These are phyloP conservation scores for Dipteronia sinensis DNA, from an alignment of 345 rosid species.

Conservation along the genomic window DNA sequence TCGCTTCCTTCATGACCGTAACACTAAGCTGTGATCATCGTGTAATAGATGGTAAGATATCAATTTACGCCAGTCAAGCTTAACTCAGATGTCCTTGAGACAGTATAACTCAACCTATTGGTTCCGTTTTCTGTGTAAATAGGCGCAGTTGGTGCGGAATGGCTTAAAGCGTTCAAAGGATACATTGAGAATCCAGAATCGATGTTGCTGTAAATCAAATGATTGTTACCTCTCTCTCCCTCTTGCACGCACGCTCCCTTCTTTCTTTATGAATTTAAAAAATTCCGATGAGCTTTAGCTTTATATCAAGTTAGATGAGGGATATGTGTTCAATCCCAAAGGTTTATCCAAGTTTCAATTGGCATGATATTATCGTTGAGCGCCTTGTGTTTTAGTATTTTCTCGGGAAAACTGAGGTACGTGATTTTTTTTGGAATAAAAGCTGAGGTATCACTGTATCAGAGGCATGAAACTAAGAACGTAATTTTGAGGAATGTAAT, in stretches of 20 bases:
- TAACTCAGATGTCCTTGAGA: not conserved
- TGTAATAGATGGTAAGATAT: slow-evolving; percentile 74
- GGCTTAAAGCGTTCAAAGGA: slow-evolving; percentile 93
- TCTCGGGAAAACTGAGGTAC: not conserved
- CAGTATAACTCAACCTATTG: slow-evolving; percentile 3
- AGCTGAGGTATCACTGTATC: slow-evolving; percentile 7
- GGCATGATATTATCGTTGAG: not conserved
- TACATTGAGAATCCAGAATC: slow-evolving; percentile 93
- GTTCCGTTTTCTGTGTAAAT: slow-evolving; percentile 14
- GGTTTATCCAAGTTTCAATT: not conserved
- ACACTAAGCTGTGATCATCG: slow-evolving; percentile 98
- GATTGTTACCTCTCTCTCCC: not conserved
- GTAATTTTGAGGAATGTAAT: slow-evolving; percentile 31
- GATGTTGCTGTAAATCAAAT: slow-evolving; percentile 67
- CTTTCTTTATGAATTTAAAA: not conserved
- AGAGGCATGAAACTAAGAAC: slow-evolving; percentile 22
- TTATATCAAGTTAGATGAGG: not conserved
- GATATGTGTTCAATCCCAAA: slow-evolving; percentile 3
- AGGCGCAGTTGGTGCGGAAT: slow-evolving; percentile 97
- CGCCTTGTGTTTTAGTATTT: not conserved
- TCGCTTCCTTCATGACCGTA: slow-evolving; percentile 82
- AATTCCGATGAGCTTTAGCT: slow-evolving; percentile 1
- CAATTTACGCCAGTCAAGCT: not conserved
- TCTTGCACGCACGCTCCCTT: too few species aligned
- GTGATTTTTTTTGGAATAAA: slow-evolving; percentile 25